Evolutionary conservation across 2,329 filamentous ascomycete genomes (phyloP).

Genomic region (Ilyonectria destructans): DNA sequence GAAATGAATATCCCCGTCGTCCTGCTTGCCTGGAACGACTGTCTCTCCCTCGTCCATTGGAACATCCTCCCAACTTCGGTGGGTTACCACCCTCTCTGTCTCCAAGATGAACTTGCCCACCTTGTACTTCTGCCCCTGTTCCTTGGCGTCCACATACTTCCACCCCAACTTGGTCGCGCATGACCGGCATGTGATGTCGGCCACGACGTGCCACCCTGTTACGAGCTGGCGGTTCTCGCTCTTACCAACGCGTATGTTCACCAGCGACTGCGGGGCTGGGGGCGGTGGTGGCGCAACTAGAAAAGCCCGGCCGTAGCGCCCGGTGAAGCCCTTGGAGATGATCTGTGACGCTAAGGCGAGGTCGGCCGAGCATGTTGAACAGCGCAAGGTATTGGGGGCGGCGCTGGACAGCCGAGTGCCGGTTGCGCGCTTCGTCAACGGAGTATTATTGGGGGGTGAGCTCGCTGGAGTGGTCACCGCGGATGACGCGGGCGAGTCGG

Average conservation of each 20-base stretch:
- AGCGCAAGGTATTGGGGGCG: slow-evolving; percentile 72
- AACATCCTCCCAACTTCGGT: slow-evolving; percentile 66
- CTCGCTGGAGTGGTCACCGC: slow-evolving; percentile 49
- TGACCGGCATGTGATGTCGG: slow-evolving; percentile 73
- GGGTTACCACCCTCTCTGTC: slow-evolving; percentile 69
- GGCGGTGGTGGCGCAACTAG: slow-evolving; percentile 66
- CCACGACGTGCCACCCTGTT: slow-evolving; percentile 76
- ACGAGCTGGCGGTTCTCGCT: slow-evolving; percentile 72
- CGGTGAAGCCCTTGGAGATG: slow-evolving; percentile 77
- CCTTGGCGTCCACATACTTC: slow-evolving; percentile 78
- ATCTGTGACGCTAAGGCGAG: slow-evolving; percentile 75
- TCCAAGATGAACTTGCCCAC: slow-evolving; percentile 80
- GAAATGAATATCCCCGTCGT: slow-evolving; percentile 63
- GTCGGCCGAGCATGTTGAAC: slow-evolving; percentile 72
- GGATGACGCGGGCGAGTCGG: slow-evolving; percentile 48
- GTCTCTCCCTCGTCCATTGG: slow-evolving; percentile 31
- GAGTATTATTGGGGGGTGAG: slow-evolving; percentile 44
- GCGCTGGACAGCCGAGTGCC: slow-evolving; percentile 57
- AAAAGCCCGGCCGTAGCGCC: slow-evolving; percentile 76
- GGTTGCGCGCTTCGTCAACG: slow-evolving; percentile 32
- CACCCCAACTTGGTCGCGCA: slow-evolving; percentile 75
- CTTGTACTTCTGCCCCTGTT: slow-evolving; percentile 76
- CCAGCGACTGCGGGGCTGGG: slow-evolving; percentile 55
- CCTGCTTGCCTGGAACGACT: slow-evolving; percentile 29
- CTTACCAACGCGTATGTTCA: slow-evolving; percentile 71